phyloP scores from a whole-genome alignment of 1,139 yeast species.

The Sugiyamaella neomexicana region DNA sequence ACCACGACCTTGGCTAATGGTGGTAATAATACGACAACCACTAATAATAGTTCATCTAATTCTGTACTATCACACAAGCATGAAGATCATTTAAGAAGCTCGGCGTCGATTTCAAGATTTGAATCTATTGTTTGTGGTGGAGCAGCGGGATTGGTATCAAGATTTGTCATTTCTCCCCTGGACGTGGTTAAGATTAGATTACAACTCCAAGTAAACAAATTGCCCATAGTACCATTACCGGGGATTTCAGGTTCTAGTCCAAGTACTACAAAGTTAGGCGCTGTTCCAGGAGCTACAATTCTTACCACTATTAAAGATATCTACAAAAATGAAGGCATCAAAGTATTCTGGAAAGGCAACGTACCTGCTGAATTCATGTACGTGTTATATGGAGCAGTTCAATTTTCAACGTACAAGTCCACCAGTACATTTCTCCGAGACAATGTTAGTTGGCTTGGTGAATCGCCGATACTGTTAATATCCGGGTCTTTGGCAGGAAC shows the following conservation, averaged over 20 bases:
- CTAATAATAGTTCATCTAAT: neutral
- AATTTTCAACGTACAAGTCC: constrained; percentile 70
- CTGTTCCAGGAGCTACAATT: constrained; percentile 35
- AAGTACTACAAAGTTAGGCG: neutral
- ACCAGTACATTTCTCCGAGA: constrained; percentile 49
- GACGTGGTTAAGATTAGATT: constrained; percentile 86
- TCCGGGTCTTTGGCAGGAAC: constrained; percentile 81
- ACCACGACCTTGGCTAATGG: neutral
- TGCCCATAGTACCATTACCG: constrained; percentile 1
- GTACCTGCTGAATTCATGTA: constrained; percentile 89
- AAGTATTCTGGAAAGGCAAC: constrained; percentile 90
- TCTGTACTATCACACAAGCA: neutral
- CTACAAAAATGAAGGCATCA: constrained; percentile 52
- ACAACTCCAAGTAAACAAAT: constrained; percentile 52
- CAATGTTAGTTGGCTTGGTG: constrained; percentile 37
- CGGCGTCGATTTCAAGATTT: constrained; percentile 34
- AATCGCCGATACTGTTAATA: constrained; percentile 53
- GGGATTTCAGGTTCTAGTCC: neutral
- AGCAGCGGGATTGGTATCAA: constrained; percentile 58
- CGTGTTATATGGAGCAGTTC: constrained; percentile 78
- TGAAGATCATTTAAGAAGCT: constrained; percentile 35
- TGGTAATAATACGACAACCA: neutral
- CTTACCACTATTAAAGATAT: constrained; percentile 43
- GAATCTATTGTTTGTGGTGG: constrained; percentile 66
- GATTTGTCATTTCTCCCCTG: constrained; percentile 78